Percentiles rank a stretch among this genome's conserved stretches.
These are phyloP conservation scores for Phytopythium boreale DNA, from an alignment of 352 stramenopile species.

Conservation along the genomic window DNA sequence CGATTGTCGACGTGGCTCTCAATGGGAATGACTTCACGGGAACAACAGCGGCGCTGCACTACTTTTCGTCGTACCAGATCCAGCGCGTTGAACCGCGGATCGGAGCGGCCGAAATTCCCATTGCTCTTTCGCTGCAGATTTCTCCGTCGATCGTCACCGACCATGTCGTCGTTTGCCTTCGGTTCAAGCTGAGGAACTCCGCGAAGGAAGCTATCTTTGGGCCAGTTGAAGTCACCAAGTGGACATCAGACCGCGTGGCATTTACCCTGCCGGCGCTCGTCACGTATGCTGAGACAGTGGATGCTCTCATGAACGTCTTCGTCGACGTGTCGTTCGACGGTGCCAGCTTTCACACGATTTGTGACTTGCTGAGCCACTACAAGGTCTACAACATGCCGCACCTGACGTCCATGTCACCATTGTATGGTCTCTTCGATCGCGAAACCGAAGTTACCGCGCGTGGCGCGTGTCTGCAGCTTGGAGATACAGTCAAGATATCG, in stretches of 20 bases:
- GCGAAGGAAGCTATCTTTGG: constrained; percentile 24
- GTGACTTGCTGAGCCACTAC: constrained; percentile 48
- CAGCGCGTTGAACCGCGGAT: constrained; percentile 40
- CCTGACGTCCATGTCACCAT: constrained; percentile 36
- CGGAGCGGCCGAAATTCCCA: constrained; percentile 58
- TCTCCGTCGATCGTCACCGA: constrained; percentile 47
- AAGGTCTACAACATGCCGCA: constrained; percentile 59
- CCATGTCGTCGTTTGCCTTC: constrained; percentile 35
- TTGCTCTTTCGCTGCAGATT: constrained; percentile 34
- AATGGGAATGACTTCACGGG: constrained; percentile 71
- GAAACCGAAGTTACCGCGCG: constrained; percentile 43
- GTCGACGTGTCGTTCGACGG: constrained; percentile 62
- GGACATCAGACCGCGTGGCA: constrained; percentile 34
- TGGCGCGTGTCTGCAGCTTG: constrained; percentile 34
- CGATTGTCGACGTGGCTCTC: constrained; percentile 54
- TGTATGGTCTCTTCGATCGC: constrained; percentile 46
- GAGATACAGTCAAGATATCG: constrained; percentile 39
- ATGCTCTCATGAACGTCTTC: constrained; percentile 22
- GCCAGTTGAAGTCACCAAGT: constrained; percentile 32
- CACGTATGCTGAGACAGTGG: constrained; percentile 26
- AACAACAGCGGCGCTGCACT: constrained; percentile 40
- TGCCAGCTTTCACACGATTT: constrained; percentile 39
- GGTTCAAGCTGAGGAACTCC: constrained; percentile 21
- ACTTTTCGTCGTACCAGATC: constrained; percentile 51
- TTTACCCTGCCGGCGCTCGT: constrained; percentile 43